Base-by-base conservation (phyloP, 163 green algal species). In the Prototheca cutis region DNA sequence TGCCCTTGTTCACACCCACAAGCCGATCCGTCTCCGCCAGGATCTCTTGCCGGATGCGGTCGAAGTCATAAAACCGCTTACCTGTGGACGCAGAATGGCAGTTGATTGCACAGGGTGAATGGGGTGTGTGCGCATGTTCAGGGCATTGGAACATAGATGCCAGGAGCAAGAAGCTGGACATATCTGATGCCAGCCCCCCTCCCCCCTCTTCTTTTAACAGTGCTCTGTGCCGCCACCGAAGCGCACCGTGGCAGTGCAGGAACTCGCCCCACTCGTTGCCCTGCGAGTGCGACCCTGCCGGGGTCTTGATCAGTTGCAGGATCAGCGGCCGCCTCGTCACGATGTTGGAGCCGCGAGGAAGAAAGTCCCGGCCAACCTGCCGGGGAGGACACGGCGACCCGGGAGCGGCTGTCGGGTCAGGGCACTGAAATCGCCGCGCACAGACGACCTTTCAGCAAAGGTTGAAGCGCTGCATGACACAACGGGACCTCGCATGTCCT, bases 271-370 rank as follows among this genome's bases (percentile, higher is more conserved):
- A 97, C 61, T 99, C 91, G 28, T 40, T 36, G 39, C 40, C 36
- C n/a, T 59, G 49, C 24, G 53, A 55, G 15, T 40, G 4, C 19
- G 47, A n/a, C 30, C 25, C 29, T 23, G 51, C n/a, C 33, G 30
- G n/a, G 1, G 52, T 62, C 39, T 68, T 68, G 8, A 95, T 79
- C 32, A 99, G 80, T 68, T 98, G 88, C 55, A 98, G 79, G 21
- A 99, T 80, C 7, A 99, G 78, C 10, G 92, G 92, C 21, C 92
- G 60, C 15, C 92, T 78, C 1, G 92, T 99, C 62, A 92, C 91
- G 59, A 99, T 96, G 52, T 95, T 93, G 30, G 82, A 82, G 5
- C 89, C 90, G 7, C 92, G 78, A 0, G 92, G 92, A 13, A 99
- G 71, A 63, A 99, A 98, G 73, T 98, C 92, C 1, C 86, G 75